A percentile compares a stretch with the other conserved stretches of the same genome.
These are phyloP conservation scores for Ogataea nonfermentans DNA, from an alignment of 805 yeast genomes.

Conservation along the genomic window DNA sequence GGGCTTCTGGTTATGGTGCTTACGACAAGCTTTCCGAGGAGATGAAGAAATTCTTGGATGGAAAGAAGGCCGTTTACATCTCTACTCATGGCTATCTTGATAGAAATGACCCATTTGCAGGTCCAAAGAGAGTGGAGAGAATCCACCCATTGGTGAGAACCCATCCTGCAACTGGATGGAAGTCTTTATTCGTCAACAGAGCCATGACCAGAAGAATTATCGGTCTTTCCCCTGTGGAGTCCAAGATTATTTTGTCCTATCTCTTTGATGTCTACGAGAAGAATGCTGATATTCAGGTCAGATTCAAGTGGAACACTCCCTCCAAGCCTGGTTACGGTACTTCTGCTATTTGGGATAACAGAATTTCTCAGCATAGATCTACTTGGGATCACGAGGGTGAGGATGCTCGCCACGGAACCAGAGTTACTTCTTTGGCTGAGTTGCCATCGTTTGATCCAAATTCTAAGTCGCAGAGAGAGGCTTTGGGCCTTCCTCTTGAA, in stretches of 20 bases:
- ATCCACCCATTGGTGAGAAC: constrained; percentile 62
- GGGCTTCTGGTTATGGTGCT: constrained; percentile 58
- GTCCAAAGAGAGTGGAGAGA: constrained; percentile 49
- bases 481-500: constrained; percentile 38
- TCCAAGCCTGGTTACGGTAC: constrained; percentile 41
- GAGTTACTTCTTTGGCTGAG: constrained; percentile 55
- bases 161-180: constrained; percentile 66
- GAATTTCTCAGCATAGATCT: constrained; percentile 44
- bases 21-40: constrained; percentile 55
- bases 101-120: constrained; percentile 43
- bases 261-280: constrained; percentile 43
- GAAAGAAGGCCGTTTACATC: constrained; percentile 45
- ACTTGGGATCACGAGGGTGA: constrained; percentile 42
- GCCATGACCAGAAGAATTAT: constrained; percentile 49
- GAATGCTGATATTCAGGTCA: constrained; percentile 54
- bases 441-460: constrained; percentile 48
- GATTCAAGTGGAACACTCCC: constrained; percentile 46
- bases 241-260: constrained; percentile 45
- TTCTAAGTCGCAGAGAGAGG: constrained; percentile 53
- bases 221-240: constrained; percentile 52
- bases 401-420: constrained; percentile 50
- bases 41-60: constrained; percentile 49
- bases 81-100: constrained; percentile 41
- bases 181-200: constrained; percentile 53
- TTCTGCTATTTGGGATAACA: constrained; percentile 50